Base-by-base conservation (phyloP, 2,329 filamentous ascomycete species). In the Pezicula rhizophila region DNA sequence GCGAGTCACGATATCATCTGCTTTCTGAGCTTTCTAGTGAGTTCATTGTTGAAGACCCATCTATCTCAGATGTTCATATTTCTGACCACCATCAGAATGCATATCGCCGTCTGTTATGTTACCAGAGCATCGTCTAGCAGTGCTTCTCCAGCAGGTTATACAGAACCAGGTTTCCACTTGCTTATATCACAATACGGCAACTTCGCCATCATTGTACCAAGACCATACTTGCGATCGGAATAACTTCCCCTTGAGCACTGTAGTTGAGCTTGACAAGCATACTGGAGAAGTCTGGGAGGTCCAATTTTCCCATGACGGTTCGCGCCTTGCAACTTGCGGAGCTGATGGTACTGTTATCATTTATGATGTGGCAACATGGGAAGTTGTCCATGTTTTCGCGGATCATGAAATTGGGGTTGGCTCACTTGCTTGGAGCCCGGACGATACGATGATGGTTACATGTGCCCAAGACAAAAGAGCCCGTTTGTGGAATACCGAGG, bases 21-120 rank as follows among this genome's bases (percentile, higher is more conserved):
- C 77, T 97, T 17, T 89, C 87, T 1, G 82, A 93, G 51, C 71
- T 97, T 31, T 96, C 91, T 20, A 89, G 87, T 93, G 72, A 69
- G 80, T 69, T 39, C 17, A 40, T 20, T 28, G 17, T 26, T 12
- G 14, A 6, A n/a, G 17, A 8, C 35, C 35, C 41, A 17, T n/a
- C 3, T 18, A 8, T 25, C 47, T 17, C 14, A 11, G 26, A 26
- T 5, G n/a, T 43, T 31, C 45, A 44, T 42, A 28, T 25, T 7
- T 26, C 52, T 65, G 47, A 70, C 48, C 35, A 39, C 15, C 15
- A 51, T 15, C 58, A 92, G 87, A 78, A 73, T 96, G 82, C 49
- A 95, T 99, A 65, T 96, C 93, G 1, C 92, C 93, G 0, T 93
- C 90, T 4, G 88, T 96, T 40, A 97, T 99, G 91, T 86, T 99